A percentile compares a stretch with the other conserved stretches of the same genome.
phyloP scores from a whole-genome alignment of 805 yeast genomes.

The Cyberlindnera galapagoensis region DNA sequence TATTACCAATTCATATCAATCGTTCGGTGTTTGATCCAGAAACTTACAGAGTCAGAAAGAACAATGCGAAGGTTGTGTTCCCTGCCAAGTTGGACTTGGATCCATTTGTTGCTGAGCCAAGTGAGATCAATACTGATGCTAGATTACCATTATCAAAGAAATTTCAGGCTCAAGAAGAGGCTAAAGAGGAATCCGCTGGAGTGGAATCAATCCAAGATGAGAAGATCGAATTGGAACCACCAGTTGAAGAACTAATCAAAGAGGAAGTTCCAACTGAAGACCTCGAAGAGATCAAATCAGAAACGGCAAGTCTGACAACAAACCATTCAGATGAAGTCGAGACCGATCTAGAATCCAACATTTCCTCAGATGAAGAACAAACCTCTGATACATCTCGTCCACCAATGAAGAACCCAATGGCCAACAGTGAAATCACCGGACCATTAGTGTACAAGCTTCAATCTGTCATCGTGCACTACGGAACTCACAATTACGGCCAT shows the following conservation, averaged over 20 bases:
- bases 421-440: constrained; percentile 23
- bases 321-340: background rate
- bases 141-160: constrained; percentile 62
- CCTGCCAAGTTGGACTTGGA: constrained; percentile 63
- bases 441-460: constrained; percentile 61
- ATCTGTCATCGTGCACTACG: constrained; percentile 88
- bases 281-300: background rate
- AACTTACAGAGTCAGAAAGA: constrained; percentile 78
- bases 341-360: background rate
- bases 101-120: constrained; percentile 61
- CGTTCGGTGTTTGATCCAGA: constrained; percentile 88
- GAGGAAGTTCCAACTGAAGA: background rate
- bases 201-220: constrained; percentile 7
- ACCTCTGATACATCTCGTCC: background rate
- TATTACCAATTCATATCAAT: constrained; percentile 81
- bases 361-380: constrained; percentile 1
- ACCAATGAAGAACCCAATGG: constrained; percentile 8
- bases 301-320: background rate
- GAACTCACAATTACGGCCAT: constrained; percentile 97
- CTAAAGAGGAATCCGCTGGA: constrained; percentile 4
- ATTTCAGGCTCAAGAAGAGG: constrained; percentile 9
- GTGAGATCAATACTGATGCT: constrained; percentile 74
- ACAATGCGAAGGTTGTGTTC: constrained; percentile 75
- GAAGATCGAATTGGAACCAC: no score
- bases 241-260: constrained; percentile 8